phyloP scores from a whole-genome alignment of 768 basidiomycete species.

The Kwoniella dejecticola region DNA sequence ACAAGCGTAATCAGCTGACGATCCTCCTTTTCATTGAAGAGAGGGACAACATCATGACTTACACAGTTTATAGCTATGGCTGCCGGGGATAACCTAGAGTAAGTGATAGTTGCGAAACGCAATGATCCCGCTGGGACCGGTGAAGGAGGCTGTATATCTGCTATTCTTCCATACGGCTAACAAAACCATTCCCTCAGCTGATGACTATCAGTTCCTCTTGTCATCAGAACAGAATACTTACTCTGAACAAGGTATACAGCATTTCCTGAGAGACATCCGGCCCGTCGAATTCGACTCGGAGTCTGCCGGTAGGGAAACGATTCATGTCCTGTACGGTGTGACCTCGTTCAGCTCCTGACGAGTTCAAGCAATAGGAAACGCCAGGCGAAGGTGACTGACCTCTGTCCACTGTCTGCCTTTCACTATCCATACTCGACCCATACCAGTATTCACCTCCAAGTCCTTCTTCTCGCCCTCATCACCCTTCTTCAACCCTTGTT shows the following conservation, averaged over 20 bases:
- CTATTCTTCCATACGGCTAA: slow-evolving; percentile 80
- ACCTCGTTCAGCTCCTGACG: background rate
- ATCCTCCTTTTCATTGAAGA: too few relatives aligned
- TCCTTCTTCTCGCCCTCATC: slow-evolving; percentile 37
- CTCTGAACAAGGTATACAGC: slow-evolving; percentile 75
- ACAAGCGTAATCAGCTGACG: background rate
- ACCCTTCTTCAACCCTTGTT: slow-evolving; percentile 30
- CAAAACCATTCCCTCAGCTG: background rate
- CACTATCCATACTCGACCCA: slow-evolving; percentile 52
- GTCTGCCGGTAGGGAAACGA: slow-evolving; percentile 70
- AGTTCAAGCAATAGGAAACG: background rate
- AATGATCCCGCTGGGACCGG: slow-evolving; percentile 68
- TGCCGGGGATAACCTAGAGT: slow-evolving; percentile 67
- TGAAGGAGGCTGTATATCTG: slow-evolving; percentile 65
- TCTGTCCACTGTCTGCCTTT: slow-evolving; percentile 55
- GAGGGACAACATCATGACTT: too few relatives aligned
- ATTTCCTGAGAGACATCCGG: slow-evolving; percentile 79
- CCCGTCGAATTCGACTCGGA: slow-evolving; percentile 84
- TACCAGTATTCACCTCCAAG: slow-evolving; percentile 37
- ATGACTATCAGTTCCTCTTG: background rate
- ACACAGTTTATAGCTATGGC: slow-evolving; percentile 78
- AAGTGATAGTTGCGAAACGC: slow-evolving; percentile 69
- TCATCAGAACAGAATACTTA: slow-evolving; percentile 55
- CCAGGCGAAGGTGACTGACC: slow-evolving; percentile 20
- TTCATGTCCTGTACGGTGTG: slow-evolving; percentile 81